Evolutionary conservation across 495 filamentous ascomycete species (phyloP), one percentile per base, ranked within the genome.

Genomic region (Pyrenula aspistea): DNA sequence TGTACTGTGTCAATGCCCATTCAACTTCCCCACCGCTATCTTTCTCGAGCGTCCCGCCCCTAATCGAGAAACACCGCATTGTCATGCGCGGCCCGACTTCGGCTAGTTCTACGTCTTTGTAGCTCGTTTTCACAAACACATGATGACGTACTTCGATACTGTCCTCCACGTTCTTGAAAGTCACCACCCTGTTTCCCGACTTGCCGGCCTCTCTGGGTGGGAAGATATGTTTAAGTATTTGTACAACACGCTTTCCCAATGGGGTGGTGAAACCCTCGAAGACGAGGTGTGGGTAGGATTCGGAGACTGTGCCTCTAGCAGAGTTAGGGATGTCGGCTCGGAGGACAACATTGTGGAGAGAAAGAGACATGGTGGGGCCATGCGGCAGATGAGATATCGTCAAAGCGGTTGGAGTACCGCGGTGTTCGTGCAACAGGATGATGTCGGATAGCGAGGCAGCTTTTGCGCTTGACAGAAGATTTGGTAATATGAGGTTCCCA

Each of bases 21-120:
- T 98, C 94, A 25, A 88, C 81, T 75, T 97, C 94, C n/a, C 91
- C 92, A 61, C 90, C 88, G 61, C 94, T 95, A 63, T 68, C 71
- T 60, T 92, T 94, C 65, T 96, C 93, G 51, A 95, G 73, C 1
- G 92, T 93, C n/a, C 93, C 92, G 55, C 87, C 84, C 52, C 90
- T 78, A 58, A 99, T 95, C 68, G 95, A 89, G 71, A 97, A 99
- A 23, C 91, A 77, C 63, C 87, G 81, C 91, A 99, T 94, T 2
- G 91, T 94, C 86, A 97, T 95, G 56, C 93, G 77, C 2, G 93
- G 93, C 0, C 93, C 93, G 49, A 98, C 94, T 69, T 98, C 93
- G 19, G 89, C 88, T 59, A 98, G 71, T 71, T 97, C 92, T 11
- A 97, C 91, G 59, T 85, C 87, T 61, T 91, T 80, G 66, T 90